Percentiles rank a stretch among this genome's conserved stretches.
These are phyloP conservation scores for Trapa bicornis DNA, from an alignment of 345 rosid species.

Conservation along the genomic window DNA sequence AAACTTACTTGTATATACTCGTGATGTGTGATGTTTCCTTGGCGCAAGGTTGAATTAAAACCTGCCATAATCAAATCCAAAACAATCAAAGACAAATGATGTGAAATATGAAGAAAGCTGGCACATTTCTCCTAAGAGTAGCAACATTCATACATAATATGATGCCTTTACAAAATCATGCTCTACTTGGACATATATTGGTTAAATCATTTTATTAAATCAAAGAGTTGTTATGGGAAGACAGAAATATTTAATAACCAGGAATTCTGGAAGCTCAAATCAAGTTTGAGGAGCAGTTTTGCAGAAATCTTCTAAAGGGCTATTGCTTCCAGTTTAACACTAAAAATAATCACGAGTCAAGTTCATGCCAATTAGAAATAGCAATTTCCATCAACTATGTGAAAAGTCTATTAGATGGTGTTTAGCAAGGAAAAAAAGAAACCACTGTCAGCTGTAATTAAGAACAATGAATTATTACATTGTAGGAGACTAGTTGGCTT, in stretches of 20 bases:
- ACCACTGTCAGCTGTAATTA: not conserved
- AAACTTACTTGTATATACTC: constrained; percentile 81
- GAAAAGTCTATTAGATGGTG: not conserved
- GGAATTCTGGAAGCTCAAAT: not conserved
- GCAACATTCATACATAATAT: too few relatives aligned
- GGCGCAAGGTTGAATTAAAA: constrained; percentile 89
- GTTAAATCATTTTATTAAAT: not conserved
- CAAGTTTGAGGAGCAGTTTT: not conserved
- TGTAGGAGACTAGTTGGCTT: not conserved
- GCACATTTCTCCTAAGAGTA: too few relatives aligned
- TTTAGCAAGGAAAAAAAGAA: not conserved
- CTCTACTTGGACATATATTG: not conserved
- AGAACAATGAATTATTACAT: too few relatives aligned
- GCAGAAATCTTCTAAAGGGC: not conserved
- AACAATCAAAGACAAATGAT: too few relatives aligned
- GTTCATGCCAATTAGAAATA: not conserved
- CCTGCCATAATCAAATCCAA: constrained; percentile 29
- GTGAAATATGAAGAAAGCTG: too few relatives aligned
- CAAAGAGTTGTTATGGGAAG: not conserved
- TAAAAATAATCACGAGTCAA: not conserved
- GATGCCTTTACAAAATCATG: not conserved
- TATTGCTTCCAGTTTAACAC: not conserved
- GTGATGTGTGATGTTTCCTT: constrained; percentile 96
- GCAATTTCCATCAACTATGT: not conserved
- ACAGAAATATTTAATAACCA: not conserved